Conservation (phyloP, 805 yeast species). For the Candida incommunis region DNA sequence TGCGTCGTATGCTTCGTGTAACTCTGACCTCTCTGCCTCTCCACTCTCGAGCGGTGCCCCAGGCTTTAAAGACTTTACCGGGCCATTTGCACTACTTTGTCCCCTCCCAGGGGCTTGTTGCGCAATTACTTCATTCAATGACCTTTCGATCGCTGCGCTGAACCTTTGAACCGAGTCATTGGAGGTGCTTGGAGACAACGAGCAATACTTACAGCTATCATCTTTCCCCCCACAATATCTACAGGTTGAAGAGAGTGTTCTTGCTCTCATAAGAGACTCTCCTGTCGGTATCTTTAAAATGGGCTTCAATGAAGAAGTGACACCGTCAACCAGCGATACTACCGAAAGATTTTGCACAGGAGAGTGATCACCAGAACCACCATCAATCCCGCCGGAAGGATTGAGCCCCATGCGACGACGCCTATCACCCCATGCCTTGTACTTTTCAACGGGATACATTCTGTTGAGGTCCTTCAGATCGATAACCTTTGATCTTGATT, state of each 20-base stretch:
- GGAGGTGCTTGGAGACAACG: neutral
- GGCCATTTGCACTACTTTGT: no score
- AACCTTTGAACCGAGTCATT: neutral
- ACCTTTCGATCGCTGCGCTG: neutral
- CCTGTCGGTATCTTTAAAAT: neutral
- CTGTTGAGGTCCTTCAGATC: neutral
- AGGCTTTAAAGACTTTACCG: no score
- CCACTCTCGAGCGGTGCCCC: no score
- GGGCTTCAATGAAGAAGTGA: neutral
- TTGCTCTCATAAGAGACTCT: neutral
- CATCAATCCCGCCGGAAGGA: conserved; percentile 1
- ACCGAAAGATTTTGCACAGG: neutral
- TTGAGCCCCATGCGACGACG: conserved; percentile 1
- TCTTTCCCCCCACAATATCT: neutral
- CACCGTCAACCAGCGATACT: neutral
- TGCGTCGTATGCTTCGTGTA: no score
- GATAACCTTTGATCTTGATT: neutral
- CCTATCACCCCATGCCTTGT: neutral
- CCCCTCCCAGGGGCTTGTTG: no score
- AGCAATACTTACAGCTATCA: neutral
- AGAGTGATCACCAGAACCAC: neutral
- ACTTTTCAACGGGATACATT: conserved; percentile 1
- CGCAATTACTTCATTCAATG: neutral
- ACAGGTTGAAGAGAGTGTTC: neutral
- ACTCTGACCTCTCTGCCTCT: no score